phyloP scores from a whole-genome alignment of 2,329 filamentous ascomycete species.

The Colletotrichum gigasporum region DNA sequence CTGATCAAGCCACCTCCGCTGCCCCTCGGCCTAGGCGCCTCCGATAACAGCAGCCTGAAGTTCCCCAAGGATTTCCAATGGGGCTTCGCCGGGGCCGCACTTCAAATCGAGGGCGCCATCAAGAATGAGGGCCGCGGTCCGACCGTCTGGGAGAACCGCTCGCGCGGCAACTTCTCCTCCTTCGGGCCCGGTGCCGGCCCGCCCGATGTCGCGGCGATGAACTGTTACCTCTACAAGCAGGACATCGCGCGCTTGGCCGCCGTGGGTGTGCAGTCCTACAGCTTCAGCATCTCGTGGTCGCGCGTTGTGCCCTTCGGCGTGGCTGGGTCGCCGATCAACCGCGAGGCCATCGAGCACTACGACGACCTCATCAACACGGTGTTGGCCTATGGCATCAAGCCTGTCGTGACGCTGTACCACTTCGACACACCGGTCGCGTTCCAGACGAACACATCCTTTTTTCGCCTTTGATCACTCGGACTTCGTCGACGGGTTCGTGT shows the following conservation, averaged over 20 bases:
- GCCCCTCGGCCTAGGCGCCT: neutral
- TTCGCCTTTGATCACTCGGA: slow-evolving; percentile 20
- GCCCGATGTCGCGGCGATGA: slow-evolving; percentile 45
- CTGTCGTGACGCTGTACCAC: slow-evolving; percentile 58
- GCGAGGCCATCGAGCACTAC: slow-evolving; percentile 60
- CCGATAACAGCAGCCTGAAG: slow-evolving; percentile 31
- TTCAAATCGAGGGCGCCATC: slow-evolving; percentile 16
- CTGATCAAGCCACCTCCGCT: slow-evolving; percentile 40
- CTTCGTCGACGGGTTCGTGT: slow-evolving; percentile 60
- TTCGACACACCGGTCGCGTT: slow-evolving; percentile 48
- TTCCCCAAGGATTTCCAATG: slow-evolving; percentile 49
- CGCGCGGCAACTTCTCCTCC: slow-evolving; percentile 38
- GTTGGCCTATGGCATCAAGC: slow-evolving; percentile 59
- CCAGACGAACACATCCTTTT: slow-evolving; percentile 44
- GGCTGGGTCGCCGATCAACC: slow-evolving; percentile 59
- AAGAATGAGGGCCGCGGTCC: slow-evolving; percentile 9
- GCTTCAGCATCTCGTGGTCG: slow-evolving; percentile 62
- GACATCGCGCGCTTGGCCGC: slow-evolving; percentile 62
- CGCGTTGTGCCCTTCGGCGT: slow-evolving; percentile 61
- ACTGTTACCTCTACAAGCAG: slow-evolving; percentile 66
- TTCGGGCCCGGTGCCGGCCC: neutral
- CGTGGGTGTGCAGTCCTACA: slow-evolving; percentile 60
- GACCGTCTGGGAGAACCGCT: neutral
- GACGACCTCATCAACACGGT: slow-evolving; percentile 61
- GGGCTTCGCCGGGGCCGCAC: slow-evolving; percentile 12